phyloP scores from a whole-genome alignment of 352 stramenopile species.

The Globisporangium okanoganense region DNA sequence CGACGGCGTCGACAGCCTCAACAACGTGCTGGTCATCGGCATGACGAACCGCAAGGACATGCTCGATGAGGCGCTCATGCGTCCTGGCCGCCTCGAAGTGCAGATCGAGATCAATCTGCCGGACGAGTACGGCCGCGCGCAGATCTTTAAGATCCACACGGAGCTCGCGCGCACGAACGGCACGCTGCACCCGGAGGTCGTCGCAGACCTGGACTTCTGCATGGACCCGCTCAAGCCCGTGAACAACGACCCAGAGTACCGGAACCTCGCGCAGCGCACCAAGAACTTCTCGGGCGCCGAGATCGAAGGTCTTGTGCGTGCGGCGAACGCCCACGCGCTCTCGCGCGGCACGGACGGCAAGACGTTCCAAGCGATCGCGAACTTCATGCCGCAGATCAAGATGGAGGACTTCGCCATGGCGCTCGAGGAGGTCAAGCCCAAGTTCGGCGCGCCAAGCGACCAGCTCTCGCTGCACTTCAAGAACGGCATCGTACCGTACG shows the following conservation, averaged over 20 bases:
- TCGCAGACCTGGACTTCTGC: slow-evolving; percentile 75
- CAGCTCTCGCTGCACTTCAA: slow-evolving; percentile 93
- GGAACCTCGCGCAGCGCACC: slow-evolving; percentile 92
- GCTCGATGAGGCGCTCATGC: slow-evolving; percentile 96
- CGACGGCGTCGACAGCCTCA: slow-evolving; percentile 98
- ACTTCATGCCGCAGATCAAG: slow-evolving; percentile 75
- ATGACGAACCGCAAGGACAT: slow-evolving; percentile 99
- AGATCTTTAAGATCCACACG: slow-evolving; percentile 99
- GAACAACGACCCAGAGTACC: slow-evolving; percentile 69
- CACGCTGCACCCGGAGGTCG: slow-evolving; percentile 58
- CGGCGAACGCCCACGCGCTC: slow-evolving; percentile 84
- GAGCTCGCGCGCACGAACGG: slow-evolving; percentile 78
- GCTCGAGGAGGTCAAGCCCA: slow-evolving; percentile 95
- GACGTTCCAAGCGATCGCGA: slow-evolving; percentile 76
- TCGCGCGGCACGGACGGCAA: slow-evolving; percentile 79
- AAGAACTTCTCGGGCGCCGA: slow-evolving; percentile 99
- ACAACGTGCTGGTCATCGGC: slow-evolving; percentile 99
- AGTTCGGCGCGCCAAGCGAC: slow-evolving; percentile 95
- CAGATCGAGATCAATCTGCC: slow-evolving; percentile 99
- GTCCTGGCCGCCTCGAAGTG: slow-evolving; percentile 98
- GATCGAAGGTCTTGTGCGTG: slow-evolving; percentile 97
- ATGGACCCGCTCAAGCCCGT: slow-evolving; percentile 59
- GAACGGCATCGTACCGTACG: slow-evolving; percentile 97
- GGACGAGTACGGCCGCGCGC: slow-evolving; percentile 91
- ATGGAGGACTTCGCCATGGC: slow-evolving; percentile 95